A percentile compares a stretch with the other conserved stretches of the same genome.
Conservation (phyloP, 2,329 filamentous ascomycete genomes). For the Tolypocladium cylindrosporum region DNA sequence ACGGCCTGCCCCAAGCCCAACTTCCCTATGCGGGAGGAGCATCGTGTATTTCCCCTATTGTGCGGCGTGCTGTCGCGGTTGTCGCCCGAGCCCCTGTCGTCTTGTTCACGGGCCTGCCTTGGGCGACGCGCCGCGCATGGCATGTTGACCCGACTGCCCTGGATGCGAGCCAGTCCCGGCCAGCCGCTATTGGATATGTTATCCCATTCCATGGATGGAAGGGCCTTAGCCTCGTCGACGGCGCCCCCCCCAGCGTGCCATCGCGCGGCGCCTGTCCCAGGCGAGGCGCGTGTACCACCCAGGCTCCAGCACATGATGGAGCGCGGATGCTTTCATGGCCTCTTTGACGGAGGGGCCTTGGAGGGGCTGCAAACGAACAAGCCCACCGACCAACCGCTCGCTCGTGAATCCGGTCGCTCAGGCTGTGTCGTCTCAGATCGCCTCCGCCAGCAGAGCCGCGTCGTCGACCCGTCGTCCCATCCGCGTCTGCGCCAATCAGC, state of each 20-base stretch:
- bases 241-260: not conserved
- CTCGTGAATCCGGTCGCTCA: not conserved
- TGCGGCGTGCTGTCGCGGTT: not conserved
- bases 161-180: not conserved
- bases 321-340: not conserved
- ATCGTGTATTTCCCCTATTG: not conserved
- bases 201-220: not conserved
- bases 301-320: not conserved
- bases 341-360: not conserved
- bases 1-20: not conserved
- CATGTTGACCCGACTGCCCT: not conserved
- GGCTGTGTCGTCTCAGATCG: not conserved
- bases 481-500: not conserved
- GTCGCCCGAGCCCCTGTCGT: not conserved
- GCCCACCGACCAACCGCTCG: not conserved
- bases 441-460: not conserved
- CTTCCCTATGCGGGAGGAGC: not conserved
- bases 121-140: not conserved
- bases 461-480: no score
- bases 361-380: not conserved
- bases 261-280: not conserved
- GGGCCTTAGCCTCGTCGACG: not conserved
- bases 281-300: not conserved
- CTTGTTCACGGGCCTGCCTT: not conserved
- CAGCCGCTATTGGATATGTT: not conserved